Evolutionary conservation across 306 rosid species (phyloP).

Genomic region (Crataegus laevigata): DNA sequence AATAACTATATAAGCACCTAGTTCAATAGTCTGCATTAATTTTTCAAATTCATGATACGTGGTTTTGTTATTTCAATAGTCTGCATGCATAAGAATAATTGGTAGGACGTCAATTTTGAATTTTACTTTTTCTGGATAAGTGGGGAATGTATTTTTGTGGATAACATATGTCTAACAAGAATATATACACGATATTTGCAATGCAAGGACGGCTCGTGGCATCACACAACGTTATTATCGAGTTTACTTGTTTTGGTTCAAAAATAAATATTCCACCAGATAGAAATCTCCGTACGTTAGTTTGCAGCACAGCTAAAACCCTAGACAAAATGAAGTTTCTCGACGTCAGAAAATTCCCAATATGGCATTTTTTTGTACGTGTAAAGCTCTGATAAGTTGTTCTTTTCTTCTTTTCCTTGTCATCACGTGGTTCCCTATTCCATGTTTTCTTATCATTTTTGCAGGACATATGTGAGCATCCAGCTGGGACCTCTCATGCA

Average conservation of each 20-base stretch:
- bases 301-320: neutral
- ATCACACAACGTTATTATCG: neutral
- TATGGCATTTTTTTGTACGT: neutral
- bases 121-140: neutral
- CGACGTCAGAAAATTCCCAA: neutral
- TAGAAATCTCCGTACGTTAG: neutral
- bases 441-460: neutral
- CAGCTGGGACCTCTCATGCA: neutral
- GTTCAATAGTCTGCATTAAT: neutral
- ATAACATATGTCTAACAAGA: neutral
- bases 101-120: neutral
- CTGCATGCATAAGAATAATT: neutral
- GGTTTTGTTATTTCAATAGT: neutral
- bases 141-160: neutral
- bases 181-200: neutral
- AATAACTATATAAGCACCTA: neutral
- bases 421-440: slow-evolving; percentile 10
- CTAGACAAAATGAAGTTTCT: neutral
- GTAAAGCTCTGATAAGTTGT: neutral
- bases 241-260: neutral
- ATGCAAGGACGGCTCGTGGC: neutral
- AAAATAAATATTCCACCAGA: no score
- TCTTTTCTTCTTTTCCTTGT: neutral
- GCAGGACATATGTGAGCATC: neutral
- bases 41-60: neutral